A percentile compares a stretch with the other conserved stretches of the same genome.
These are phyloP conservation scores for Pterulicium gracile DNA, from an alignment of 1,284 basidiomycete species.

Conservation along the genomic window DNA sequence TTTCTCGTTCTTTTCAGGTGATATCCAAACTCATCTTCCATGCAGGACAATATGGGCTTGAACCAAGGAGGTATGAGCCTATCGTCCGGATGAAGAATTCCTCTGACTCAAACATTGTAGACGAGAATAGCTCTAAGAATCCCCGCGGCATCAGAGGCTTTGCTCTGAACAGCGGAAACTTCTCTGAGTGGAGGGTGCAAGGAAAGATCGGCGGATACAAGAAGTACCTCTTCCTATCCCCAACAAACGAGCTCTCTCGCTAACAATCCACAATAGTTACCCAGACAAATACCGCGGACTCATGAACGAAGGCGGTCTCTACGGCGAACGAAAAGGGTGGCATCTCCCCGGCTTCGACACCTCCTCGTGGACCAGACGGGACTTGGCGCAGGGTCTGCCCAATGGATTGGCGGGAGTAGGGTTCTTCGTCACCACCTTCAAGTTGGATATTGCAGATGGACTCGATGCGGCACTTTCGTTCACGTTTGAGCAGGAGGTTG, in stretches of 20 bases:
- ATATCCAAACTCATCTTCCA: constrained; percentile 2
- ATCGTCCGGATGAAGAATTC: too few species aligned
- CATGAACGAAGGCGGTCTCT: constrained; percentile 74
- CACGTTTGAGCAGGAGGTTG: constrained; percentile 44
- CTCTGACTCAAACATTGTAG: too few species aligned
- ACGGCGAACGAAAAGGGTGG: constrained; percentile 72
- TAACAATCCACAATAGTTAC: constrained; percentile 28
- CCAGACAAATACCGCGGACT: constrained; percentile 60
- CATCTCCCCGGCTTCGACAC: constrained; percentile 69
- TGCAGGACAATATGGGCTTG: constrained; percentile 70
- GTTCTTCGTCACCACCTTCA: constrained; percentile 70
- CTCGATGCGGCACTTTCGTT: constrained; percentile 60
- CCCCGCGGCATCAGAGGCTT: constrained; percentile 75
- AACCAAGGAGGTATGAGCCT: constrained; percentile 49
- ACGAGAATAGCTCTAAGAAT: constrained; percentile 39
- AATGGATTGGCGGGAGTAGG: constrained; percentile 50
- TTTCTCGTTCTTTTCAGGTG: neutral
- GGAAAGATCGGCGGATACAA: constrained; percentile 73
- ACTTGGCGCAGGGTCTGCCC: constrained; percentile 42
- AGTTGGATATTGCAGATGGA: constrained; percentile 44
- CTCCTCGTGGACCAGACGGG: constrained; percentile 43
- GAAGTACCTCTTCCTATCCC: constrained; percentile 25
- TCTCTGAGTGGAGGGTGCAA: constrained; percentile 69
- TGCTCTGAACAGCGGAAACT: constrained; percentile 45
- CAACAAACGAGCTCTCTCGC: constrained; percentile 2